Conservation (phyloP, 805 yeast species). For the Kregervanrija delftensis region DNA sequence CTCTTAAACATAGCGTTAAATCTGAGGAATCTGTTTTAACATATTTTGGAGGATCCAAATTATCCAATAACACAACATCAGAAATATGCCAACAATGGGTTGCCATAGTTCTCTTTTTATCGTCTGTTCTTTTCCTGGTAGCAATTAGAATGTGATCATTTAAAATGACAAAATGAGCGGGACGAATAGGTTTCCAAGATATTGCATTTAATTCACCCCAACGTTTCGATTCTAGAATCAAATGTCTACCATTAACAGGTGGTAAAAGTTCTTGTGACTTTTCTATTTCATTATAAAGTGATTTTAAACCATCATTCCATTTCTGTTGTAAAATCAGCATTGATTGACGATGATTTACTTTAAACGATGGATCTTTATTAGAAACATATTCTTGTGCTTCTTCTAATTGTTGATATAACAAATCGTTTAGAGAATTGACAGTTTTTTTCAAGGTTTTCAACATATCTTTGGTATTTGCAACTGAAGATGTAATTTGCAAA, state of each 20-base stretch:
- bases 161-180: constrained; percentile 67
- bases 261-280: constrained; percentile 82
- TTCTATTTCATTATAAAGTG: constrained; percentile 74
- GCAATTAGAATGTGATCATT: constrained; percentile 78
- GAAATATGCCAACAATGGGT: constrained; percentile 73
- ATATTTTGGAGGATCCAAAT: constrained; percentile 9
- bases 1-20: constrained; percentile 10
- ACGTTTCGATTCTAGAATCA: constrained; percentile 68
- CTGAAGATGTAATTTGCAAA: constrained; percentile 50
- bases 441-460: constrained; percentile 53
- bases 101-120: constrained; percentile 41
- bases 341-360: constrained; percentile 55
- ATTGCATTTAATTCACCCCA: constrained; percentile 87
- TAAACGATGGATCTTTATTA: constrained; percentile 10
- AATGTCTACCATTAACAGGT: constrained; percentile 72
- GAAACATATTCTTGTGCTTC: constrained; percentile 16
- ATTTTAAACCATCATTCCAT: constrained; percentile 71
- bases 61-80: constrained; percentile 45
- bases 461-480: constrained; percentile 58
- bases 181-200: constrained; percentile 72
- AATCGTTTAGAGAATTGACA: constrained; percentile 52
- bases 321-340: constrained; percentile 67
- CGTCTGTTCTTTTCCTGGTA: constrained; percentile 41
- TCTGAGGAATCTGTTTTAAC: constrained; percentile 6
- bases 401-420: constrained; percentile 39